These are phyloP conservation scores for Cyclotella cryptica DNA, from an alignment of 108 stramenopile species.

Conservation along the genomic window DNA sequence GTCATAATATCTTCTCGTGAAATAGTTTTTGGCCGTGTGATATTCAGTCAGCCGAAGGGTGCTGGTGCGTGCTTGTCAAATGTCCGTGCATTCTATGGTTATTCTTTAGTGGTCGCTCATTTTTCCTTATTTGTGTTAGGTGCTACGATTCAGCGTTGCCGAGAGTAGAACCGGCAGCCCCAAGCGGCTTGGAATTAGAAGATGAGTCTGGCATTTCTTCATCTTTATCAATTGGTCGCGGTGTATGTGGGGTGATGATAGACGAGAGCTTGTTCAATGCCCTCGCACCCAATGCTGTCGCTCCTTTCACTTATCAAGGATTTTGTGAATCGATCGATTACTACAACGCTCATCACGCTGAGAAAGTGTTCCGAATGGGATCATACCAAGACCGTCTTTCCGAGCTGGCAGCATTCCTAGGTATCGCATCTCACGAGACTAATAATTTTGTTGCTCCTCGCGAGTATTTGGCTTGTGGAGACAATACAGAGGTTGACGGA, in stretches of 20 bases:
- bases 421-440: slow-evolving; percentile 44
- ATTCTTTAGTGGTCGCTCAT: neutral
- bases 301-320: slow-evolving; percentile 38
- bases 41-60: slow-evolving; percentile 25
- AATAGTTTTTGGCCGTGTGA: slow-evolving; percentile 29
- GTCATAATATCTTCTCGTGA: no score
- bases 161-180: slow-evolving; percentile 32
- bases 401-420: slow-evolving; percentile 41
- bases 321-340: slow-evolving; percentile 36
- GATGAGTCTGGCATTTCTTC: neutral
- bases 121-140: neutral
- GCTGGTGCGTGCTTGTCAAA: slow-evolving; percentile 11
- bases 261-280: slow-evolving; percentile 16
- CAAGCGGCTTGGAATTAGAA: slow-evolving; percentile 30
- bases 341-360: slow-evolving; percentile 40
- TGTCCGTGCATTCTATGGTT: neutral
- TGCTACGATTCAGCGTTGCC: slow-evolving; percentile 36
- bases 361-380: slow-evolving; percentile 40
- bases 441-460: slow-evolving; percentile 27
- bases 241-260: slow-evolving; percentile 26
- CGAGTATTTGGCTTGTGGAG: slow-evolving; percentile 40
- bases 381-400: slow-evolving; percentile 16
- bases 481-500: slow-evolving; percentile 19
- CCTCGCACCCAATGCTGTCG: slow-evolving; percentile 29
- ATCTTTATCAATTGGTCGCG: slow-evolving; percentile 2